phyloP scores from a whole-genome alignment of 148 eudicot genomes.

The Persicaria tinctoria region DNA sequence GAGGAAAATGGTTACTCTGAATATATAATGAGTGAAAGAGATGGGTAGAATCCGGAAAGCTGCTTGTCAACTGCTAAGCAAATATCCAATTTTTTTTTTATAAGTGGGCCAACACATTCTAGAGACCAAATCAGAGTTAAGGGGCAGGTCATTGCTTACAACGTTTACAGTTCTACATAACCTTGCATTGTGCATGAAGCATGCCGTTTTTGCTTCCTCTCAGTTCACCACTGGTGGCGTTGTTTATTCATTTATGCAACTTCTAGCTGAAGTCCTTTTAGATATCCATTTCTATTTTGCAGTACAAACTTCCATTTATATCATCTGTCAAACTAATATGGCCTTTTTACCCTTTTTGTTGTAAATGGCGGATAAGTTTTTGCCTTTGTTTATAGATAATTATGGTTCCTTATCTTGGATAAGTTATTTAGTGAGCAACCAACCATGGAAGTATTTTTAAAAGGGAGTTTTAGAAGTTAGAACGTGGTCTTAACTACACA shows the following conservation, averaged over 20 bases:
- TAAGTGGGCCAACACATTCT: not conserved
- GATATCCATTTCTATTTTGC: too few relatives aligned
- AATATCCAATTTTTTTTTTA: not conserved
- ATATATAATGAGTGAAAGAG: not conserved
- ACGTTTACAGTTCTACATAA: not conserved
- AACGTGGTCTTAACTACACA: not conserved
- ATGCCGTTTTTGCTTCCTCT: slow-evolving; percentile 1
- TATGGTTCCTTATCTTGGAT: not conserved
- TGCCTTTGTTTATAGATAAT: not conserved
- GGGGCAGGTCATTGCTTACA: not conserved
- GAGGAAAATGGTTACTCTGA: not conserved
- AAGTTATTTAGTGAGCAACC: too few relatives aligned
- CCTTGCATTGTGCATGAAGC: slow-evolving; percentile 9
- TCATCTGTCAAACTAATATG: not conserved
- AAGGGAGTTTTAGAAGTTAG: not conserved
- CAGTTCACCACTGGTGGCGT: not conserved
- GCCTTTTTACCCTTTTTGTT: not conserved
- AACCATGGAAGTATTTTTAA: not conserved
- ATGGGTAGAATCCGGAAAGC: not conserved
- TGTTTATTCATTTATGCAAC: too few relatives aligned
- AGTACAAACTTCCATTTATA: too few relatives aligned
- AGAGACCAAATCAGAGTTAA: not conserved
- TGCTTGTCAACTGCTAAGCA: slow-evolving; percentile 1
- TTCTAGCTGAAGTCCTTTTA: too few relatives aligned
- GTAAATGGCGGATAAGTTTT: not conserved